Evolutionary conservation across 2,329 filamentous ascomycete genomes (phyloP).

Genomic region (Pseudogymnoascus sp.): DNA sequence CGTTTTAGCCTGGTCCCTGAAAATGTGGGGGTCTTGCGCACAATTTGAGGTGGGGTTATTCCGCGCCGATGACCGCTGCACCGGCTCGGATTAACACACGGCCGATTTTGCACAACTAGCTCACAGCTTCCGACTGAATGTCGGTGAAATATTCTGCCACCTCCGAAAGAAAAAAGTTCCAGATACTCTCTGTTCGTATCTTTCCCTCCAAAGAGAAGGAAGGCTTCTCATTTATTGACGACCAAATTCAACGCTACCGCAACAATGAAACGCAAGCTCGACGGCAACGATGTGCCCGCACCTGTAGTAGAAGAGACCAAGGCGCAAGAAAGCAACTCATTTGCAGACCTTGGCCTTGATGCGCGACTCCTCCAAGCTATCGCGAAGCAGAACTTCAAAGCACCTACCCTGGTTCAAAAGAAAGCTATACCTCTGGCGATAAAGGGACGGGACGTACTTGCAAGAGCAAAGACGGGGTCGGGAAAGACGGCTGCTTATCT

Average conservation of each 20-base stretch:
- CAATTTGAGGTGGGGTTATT: too few relatives aligned
- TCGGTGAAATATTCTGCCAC: neutral
- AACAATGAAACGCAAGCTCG: slow-evolving; percentile 55
- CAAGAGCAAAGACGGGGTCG: slow-evolving; percentile 88
- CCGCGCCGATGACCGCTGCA: too few relatives aligned
- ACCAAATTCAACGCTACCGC: slow-evolving; percentile 10
- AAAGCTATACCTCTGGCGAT: slow-evolving; percentile 83
- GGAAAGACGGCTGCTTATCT: slow-evolving; percentile 97
- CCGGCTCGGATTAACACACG: too few relatives aligned
- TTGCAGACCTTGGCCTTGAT: slow-evolving; percentile 74
- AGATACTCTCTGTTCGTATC: slow-evolving; percentile 8
- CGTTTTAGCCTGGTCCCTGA: neutral
- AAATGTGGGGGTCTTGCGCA: neutral
- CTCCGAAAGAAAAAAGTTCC: slow-evolving; percentile 9
- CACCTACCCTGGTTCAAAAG: slow-evolving; percentile 81
- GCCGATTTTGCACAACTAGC: too few relatives aligned
- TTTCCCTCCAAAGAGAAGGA: slow-evolving; percentile 12
- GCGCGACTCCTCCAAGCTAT: slow-evolving; percentile 79
- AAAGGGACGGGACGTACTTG: slow-evolving; percentile 81
- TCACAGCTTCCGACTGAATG: too few relatives aligned
- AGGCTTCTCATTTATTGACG: slow-evolving; percentile 11
- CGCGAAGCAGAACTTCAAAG: slow-evolving; percentile 72
- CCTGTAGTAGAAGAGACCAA: slow-evolving; percentile 27
- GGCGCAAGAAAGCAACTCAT: slow-evolving; percentile 40
- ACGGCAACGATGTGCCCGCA: slow-evolving; percentile 45